phyloP scores from a whole-genome alignment of 2,329 filamentous ascomycete species.

The Phyllosticta citriasiana region DNA sequence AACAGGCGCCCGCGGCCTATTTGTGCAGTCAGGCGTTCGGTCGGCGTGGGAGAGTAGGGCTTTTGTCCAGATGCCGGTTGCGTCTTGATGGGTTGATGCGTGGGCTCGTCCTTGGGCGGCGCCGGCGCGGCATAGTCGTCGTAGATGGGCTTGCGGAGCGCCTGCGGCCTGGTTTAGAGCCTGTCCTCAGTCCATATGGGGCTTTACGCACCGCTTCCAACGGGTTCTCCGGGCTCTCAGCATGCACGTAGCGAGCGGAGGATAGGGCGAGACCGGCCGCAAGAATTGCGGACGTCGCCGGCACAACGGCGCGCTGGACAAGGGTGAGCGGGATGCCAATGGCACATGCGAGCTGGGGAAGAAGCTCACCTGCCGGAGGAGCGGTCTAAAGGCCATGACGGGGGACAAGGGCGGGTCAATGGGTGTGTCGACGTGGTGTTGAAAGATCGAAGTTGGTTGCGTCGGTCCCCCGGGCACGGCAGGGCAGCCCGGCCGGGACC shows the following conservation, averaged over 20 bases:
- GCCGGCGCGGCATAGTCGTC: conserved; percentile 43
- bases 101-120: conserved; percentile 22
- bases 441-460: conserved; percentile 13
- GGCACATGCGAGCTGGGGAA: conserved; percentile 9
- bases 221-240: conserved; percentile 31
- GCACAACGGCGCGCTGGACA: conserved; percentile 38
- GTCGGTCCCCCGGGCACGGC: neutral
- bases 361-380: conserved; percentile 41
- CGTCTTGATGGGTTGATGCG: conserved; percentile 3
- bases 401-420: conserved; percentile 15
- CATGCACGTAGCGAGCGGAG: conserved; percentile 37
- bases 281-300: conserved; percentile 34
- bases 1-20: conserved; percentile 72
- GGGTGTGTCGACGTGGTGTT: conserved; percentile 14
- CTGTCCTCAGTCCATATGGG: no score
- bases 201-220: neutral
- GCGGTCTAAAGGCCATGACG: conserved; percentile 44
- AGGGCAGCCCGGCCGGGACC: neutral
- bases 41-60: conserved; percentile 57
- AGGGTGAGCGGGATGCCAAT: conserved; percentile 11
- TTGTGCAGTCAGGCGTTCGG: conserved; percentile 76
- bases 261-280: conserved; percentile 37
- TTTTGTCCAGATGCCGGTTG: conserved; percentile 18
- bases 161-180: conserved; percentile 7
- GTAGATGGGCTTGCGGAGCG: conserved; percentile 60